Conservation (phyloP, 208 protist genomes). For the Acanthamoeba triangularis region DNA sequence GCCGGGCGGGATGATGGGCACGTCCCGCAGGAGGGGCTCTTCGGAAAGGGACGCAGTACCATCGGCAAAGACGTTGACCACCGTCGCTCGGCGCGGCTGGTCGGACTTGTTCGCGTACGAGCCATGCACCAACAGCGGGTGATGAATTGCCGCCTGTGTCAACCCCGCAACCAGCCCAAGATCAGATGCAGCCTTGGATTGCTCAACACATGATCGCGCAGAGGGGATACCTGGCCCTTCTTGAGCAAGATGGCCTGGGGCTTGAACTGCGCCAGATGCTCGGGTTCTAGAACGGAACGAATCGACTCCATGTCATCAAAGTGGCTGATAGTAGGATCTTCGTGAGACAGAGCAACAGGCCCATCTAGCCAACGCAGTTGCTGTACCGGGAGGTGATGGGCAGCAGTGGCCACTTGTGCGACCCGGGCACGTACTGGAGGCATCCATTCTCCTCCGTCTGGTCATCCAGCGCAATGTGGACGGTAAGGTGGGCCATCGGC, state of each 20-base stretch:
- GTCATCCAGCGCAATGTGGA: conserved; percentile 69
- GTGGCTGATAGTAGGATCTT: neutral
- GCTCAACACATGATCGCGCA: neutral
- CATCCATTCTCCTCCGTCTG: conserved; percentile 69
- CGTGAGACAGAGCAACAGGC: neutral
- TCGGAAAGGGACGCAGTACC: neutral
- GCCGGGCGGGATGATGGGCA: neutral
- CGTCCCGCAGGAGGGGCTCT: neutral
- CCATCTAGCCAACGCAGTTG: neutral
- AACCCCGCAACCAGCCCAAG: too few relatives aligned
- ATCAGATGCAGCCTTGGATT: neutral
- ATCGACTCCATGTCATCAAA: conserved; percentile 72
- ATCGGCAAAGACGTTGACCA: conserved; percentile 62
- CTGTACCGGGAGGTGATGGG: conserved; percentile 33
- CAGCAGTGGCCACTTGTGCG: conserved; percentile 39
- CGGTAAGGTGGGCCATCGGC: conserved; percentile 50
- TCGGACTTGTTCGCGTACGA: conserved; percentile 56
- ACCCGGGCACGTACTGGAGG: conserved; percentile 69
- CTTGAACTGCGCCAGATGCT: conserved; percentile 24
- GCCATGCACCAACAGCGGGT: conserved; percentile 60
- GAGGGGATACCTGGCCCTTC: neutral
- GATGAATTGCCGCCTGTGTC: conserved; percentile 32
- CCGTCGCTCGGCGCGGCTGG: conserved; percentile 31
- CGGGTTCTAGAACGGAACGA: neutral
- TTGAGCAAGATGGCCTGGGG: conserved; percentile 38